Evolutionary conservation across 306 rosid species (phyloP).

Genomic region (Oemleria cerasiformis): DNA sequence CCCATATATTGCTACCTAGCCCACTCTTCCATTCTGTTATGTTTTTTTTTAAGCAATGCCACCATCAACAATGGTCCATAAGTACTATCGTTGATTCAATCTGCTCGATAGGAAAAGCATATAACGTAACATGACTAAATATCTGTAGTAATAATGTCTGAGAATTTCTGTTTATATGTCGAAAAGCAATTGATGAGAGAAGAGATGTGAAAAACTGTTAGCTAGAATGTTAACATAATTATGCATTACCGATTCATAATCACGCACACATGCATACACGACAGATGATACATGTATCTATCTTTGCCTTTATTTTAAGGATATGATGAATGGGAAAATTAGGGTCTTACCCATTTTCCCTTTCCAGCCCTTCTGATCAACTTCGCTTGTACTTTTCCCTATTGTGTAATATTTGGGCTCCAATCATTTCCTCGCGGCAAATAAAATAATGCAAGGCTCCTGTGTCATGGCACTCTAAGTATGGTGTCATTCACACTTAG

Average conservation of each 20-base stretch:
- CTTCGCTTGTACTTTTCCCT: constrained; percentile 25
- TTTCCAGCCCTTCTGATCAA: constrained; percentile 22
- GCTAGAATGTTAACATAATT: too few relatives aligned
- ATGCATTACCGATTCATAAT: too few relatives aligned
- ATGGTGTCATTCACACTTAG: constrained; percentile 49
- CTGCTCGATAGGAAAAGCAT: too few relatives aligned
- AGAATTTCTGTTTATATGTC: too few relatives aligned
- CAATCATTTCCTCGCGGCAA: constrained; percentile 35
- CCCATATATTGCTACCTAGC: constrained; percentile 20
- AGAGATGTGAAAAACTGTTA: too few relatives aligned
- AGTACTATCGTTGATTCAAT: too few relatives aligned
- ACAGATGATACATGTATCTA: background rate
- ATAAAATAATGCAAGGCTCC: constrained; percentile 24
- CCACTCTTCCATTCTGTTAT: constrained; percentile 7
- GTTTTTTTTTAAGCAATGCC: background rate
- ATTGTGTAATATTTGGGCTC: constrained; percentile 25
- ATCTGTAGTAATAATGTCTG: too few relatives aligned
- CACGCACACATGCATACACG: background rate
- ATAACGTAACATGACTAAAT: too few relatives aligned
- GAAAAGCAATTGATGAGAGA: too few relatives aligned
- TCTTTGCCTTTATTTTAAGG: constrained; percentile 35
- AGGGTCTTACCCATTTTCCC: constrained; percentile 26
- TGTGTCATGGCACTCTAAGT: constrained; percentile 28
- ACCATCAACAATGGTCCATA: background rate
- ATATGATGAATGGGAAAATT: constrained; percentile 31